Base-by-base conservation (phyloP, 345 rosid species). In the Pelargonium nanum region DNA sequence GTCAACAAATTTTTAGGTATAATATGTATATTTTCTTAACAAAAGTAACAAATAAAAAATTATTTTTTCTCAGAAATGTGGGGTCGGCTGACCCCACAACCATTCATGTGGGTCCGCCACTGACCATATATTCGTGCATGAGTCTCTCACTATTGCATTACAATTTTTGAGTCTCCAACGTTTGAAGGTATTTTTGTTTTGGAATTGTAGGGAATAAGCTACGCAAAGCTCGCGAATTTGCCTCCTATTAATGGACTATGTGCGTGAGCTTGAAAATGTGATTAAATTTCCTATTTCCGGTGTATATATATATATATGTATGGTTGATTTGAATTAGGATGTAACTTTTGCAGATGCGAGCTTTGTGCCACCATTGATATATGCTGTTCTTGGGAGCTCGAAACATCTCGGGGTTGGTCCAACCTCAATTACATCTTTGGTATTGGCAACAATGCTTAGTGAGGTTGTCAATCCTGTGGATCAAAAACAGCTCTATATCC, bases 321-420 rank as follows among this genome's bases (percentile, higher is more conserved):
- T 20, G 22, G 5, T 22, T 24, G 34, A 4, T 45, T 2, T 56
- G 44, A 24, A 44, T n/a, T n/a, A n/a, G 19, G 48, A n/a, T 20
- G 1, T 19, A 40, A 25, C 22, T 8, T 28, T 26, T 52, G 44
- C 55, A 82, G 87, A 80, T 58, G 73, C 77, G 51, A 80, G 83
- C 68, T 80, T 82, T 58, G 84, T 82, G 67, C 87, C 87, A 24
- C 83, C 84, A 20, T 65, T 80, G 54, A 64, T 82, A 54, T 80
- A 80, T 28, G 71, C 87, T 4, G 63, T 77, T 63, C 57, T 80
- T 72, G 87, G 87, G 24, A 82, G 81, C 64, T 82, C 87, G 26
- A 73, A 62, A 58, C 79, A 82, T 53, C 50, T 77, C 15, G 87
- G 75, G 20, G 67, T 82, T 4, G 82, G 87, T 19, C 83, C 84